phyloP scores from a whole-genome alignment of 192 early-diverging fungal species.

The Coemansia sp. region DNA sequence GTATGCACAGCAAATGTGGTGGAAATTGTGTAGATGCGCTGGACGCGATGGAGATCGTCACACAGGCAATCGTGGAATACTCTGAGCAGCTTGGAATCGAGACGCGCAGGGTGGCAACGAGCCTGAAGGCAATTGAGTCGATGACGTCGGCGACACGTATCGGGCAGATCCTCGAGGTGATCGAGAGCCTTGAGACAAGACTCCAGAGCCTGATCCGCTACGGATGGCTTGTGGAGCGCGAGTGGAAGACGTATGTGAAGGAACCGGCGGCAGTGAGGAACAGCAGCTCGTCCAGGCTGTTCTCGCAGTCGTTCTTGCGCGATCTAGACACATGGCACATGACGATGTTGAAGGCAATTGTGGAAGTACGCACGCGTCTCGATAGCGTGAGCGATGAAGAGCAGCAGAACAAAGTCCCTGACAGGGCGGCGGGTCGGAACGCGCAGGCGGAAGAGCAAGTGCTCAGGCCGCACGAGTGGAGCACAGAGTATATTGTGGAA shows the following conservation, averaged over 20 bases:
- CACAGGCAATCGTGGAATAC: constrained; percentile 35
- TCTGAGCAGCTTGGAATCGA: constrained; percentile 34
- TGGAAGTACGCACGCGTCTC: constrained; percentile 18
- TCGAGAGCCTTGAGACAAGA: constrained; percentile 40
- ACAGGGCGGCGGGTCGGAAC: neutral
- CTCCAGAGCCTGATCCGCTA: constrained; percentile 49
- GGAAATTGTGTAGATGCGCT: constrained; percentile 33
- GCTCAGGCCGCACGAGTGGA: constrained; percentile 25
- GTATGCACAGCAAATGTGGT: neutral
- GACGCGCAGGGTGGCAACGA: constrained; percentile 35
- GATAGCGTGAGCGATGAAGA: constrained; percentile 13
- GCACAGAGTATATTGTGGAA: constrained; percentile 41
- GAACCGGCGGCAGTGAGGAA: neutral
- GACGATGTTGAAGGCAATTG: constrained; percentile 30
- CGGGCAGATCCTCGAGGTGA: constrained; percentile 25
- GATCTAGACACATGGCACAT: constrained; percentile 39
- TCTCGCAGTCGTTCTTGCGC: constrained; percentile 27
- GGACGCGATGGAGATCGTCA: constrained; percentile 22
- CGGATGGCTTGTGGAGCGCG: constrained; percentile 45
- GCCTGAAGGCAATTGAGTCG: constrained; percentile 29
- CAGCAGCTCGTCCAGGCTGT: constrained; percentile 8
- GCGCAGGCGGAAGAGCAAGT: neutral
- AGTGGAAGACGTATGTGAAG: constrained; percentile 39
- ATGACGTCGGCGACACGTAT: constrained; percentile 26
- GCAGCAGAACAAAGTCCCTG: constrained; percentile 7